phyloP scores from a whole-genome alignment of 768 basidiomycete species.

The Hirschioporus abietinus region DNA sequence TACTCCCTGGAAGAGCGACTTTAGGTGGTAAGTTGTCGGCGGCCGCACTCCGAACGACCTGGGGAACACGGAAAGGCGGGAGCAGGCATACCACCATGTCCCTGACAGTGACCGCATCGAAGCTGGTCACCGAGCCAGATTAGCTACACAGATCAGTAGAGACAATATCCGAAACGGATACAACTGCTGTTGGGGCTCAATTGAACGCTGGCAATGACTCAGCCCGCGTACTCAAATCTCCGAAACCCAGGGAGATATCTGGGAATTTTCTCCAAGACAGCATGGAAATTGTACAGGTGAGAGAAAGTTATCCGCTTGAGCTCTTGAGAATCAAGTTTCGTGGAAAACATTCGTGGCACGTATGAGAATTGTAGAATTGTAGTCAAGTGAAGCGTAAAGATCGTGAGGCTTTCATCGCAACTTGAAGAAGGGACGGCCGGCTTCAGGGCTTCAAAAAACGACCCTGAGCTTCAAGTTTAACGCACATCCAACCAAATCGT shows the following conservation, averaged over 20 bases:
- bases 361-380: not conserved
- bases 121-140: not conserved
- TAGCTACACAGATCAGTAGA: constrained; percentile 1
- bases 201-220: not conserved
- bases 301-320: not conserved
- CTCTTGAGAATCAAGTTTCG: not conserved
- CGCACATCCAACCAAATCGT: no score
- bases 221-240: not conserved
- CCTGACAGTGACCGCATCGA: not conserved
- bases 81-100: not conserved
- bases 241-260: not conserved
- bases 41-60: constrained; percentile 1
- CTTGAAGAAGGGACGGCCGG: no score
- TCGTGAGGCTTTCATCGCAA: not conserved
- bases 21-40: not conserved
- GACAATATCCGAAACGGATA: not conserved
- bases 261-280: not conserved
- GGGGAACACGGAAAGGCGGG: not conserved
- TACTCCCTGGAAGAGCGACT: not conserved
- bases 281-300: not conserved
- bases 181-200: not conserved
- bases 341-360: not conserved
- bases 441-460: no score
- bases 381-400: not conserved
- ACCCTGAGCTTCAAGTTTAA: no score